Base-by-base conservation (phyloP, 2,329 filamentous ascomycete genomes). In the Pyricularia pennisetigena region DNA sequence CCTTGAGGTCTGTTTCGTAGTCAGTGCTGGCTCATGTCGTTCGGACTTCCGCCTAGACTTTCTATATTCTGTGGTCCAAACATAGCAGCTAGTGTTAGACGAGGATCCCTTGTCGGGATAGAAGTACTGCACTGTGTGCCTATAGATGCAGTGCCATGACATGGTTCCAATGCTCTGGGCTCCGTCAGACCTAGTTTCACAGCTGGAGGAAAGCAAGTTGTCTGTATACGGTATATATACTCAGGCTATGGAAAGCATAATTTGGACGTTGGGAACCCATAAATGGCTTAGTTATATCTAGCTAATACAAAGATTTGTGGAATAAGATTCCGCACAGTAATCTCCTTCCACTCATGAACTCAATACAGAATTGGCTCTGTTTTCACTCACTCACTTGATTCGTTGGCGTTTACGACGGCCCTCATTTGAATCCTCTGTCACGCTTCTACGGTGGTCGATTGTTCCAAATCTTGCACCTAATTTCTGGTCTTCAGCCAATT, bases 91-190 rank as follows among this genome's bases (percentile, higher is more conserved):
- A 61, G 24, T 26, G 24, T 61, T 26, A 61, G 57, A 61, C n/a
- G 57, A 61, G 57, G n/a, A 26, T 61, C 57, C 23, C 57, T 61
- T 61, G 57, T 61, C 57, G 57, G n/a, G 24, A 61, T 61, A 61
- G 57, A 61, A 61, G 23, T 61, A 61, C 57, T 61, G 57, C 57
- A 61, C 57, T 61, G 57, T 61, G 57, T 61, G 57, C 57, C 57
- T 61, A 26, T 61, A 61, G 8, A 61, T 61, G 57, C 57, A 61
- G 57, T 61, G 57, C 57, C 57, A 61, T 23, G 57, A 61, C 57
- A 61, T 61, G 24, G n/a, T 61, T 61, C 57, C n/a, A 26, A 61
- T 61, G 57, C 4, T 61, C 57, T 61, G 57, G 57, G 57, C 57
- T 61, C 57, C 57, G 57, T 26, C 57, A 61, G 23, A 12, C n/a